Conservation (phyloP, 371 early-diverging fungal genomes). For the Rhizopus delemar region DNA sequence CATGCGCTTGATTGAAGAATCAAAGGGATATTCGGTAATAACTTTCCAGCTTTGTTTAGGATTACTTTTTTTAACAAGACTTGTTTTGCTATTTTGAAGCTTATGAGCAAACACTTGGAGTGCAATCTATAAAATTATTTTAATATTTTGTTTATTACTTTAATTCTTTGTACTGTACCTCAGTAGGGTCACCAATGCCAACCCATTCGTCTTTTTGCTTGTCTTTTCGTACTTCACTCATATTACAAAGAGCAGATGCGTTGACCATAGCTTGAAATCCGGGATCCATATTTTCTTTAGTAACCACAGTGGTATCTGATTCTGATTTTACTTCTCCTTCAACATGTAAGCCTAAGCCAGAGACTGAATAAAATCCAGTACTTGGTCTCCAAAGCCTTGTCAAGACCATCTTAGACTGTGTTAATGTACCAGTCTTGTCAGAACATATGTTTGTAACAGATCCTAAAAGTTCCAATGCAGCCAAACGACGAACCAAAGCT, state of each 20-base stretch:
- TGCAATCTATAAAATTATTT: conserved; percentile 41
- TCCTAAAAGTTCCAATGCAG: conserved; percentile 88
- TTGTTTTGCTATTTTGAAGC: conserved; percentile 65
- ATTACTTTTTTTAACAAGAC: conserved; percentile 37
- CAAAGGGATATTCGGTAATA: conserved; percentile 81
- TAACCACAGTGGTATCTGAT: conserved; percentile 17
- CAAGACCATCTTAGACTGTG: conserved; percentile 90
- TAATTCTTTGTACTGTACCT: conserved; percentile 35
- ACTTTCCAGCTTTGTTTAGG: conserved; percentile 57
- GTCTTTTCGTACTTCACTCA: conserved; percentile 67
- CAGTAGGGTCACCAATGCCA: conserved; percentile 86
- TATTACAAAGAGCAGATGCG: conserved; percentile 72
- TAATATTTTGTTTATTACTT: neutral
- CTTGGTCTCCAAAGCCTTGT: conserved; percentile 73
- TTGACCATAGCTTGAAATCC: conserved; percentile 45
- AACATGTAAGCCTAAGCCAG: conserved; percentile 59
- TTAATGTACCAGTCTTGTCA: conserved; percentile 95
- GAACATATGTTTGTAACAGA: conserved; percentile 92
- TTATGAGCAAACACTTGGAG: conserved; percentile 78
- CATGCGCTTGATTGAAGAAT: conserved; percentile 91
- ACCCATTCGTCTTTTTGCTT: conserved; percentile 63
- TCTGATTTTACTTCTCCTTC: conserved; percentile 42
- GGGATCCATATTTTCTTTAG: conserved; percentile 33
- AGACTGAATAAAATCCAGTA: conserved; percentile 61
- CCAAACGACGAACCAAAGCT: conserved; percentile 84